Evolutionary conservation across 352 stramenopile species (phyloP), one percentile per base, ranked within the genome.

Genomic region (Globisporangium yorkense): DNA sequence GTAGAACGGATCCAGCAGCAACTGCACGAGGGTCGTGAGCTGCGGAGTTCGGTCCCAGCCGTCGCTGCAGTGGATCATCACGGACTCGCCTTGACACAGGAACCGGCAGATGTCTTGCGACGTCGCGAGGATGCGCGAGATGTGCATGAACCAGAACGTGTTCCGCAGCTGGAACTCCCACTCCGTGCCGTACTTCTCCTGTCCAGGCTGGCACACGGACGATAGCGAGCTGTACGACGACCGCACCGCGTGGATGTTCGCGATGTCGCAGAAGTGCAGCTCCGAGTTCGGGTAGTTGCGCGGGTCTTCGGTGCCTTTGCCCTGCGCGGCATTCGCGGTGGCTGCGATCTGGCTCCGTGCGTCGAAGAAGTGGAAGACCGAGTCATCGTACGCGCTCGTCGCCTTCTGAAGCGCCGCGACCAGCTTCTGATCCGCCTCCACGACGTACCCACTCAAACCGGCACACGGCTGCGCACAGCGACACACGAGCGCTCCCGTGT

Each of bases 1-100:
- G 67, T 98, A 99, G 66, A 98, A 97, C n/a, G 96, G 96, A 73
- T 99, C 97, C 45, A 99, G 59, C 5, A 99, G 69, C 3, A 99
- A 66, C 75, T 99, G 92, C 16, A 98, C 89, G 45, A 99, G 83
- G 7, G 74, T 87, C 3, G 86, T 92, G 27, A 99, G 89, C 78
- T 99, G 96, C 5, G 95, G 90, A 6, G 97, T 99, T 16, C 97
- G 87, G 77, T 99, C 97, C 97, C 97, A 99, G 10, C 97, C 97
- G 64, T 99, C 96, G 63, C 89, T 98, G 69, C 97, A 99, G 70
- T 99, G 97, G 48, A 99, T 83, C 69, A 99, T 91, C 8, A 99
- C 91, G 1, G 97, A 97, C 35, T 97, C 83, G 31, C 89, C 80
- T 62, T 98, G 90, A 53, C 90, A 92, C 31, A 99, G 72, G 67